Percentiles rank a stretch among this genome's conserved stretches.
phyloP scores from a whole-genome alignment of 495 filamentous ascomycete genomes.

The Podospora didyma region DNA sequence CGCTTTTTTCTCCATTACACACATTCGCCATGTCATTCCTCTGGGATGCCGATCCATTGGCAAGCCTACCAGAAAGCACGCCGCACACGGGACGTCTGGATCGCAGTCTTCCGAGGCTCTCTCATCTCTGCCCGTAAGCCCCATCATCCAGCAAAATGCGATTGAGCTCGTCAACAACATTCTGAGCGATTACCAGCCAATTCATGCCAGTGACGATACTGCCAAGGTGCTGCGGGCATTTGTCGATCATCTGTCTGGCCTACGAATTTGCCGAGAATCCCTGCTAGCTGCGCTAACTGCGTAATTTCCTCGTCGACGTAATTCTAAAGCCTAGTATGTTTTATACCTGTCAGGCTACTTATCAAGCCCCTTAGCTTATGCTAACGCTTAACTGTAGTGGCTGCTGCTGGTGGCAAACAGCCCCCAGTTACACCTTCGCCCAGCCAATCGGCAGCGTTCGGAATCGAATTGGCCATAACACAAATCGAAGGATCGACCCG shows the following conservation, averaged over 20 bases:
- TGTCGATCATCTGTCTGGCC: conserved; percentile 1
- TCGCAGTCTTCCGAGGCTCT: conserved; percentile 1
- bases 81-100: neutral
- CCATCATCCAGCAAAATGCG: neutral
- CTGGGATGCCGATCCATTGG: neutral
- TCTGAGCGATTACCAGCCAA: neutral
- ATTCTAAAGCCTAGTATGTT: conserved; percentile 6
- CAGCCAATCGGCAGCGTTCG: conserved; percentile 2
- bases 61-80: conserved; percentile 1
- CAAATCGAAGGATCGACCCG: conserved; percentile 2
- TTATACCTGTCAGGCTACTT: neutral
- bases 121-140: neutral
- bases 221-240: neutral
- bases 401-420: neutral
- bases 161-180: neutral
- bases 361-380: neutral
- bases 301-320: conserved; percentile 1
- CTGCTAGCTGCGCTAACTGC: neutral
- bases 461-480: conserved; percentile 3
- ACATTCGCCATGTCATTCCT: neutral
- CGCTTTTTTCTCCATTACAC: too few relatives aligned
- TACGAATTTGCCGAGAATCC: neutral
- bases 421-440: conserved; percentile 3
- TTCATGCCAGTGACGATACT: conserved; percentile 1
- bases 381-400: neutral